These are phyloP conservation scores for Sporothrix humicola DNA, from an alignment of 2,329 filamentous ascomycete species.

Conservation along the genomic window DNA sequence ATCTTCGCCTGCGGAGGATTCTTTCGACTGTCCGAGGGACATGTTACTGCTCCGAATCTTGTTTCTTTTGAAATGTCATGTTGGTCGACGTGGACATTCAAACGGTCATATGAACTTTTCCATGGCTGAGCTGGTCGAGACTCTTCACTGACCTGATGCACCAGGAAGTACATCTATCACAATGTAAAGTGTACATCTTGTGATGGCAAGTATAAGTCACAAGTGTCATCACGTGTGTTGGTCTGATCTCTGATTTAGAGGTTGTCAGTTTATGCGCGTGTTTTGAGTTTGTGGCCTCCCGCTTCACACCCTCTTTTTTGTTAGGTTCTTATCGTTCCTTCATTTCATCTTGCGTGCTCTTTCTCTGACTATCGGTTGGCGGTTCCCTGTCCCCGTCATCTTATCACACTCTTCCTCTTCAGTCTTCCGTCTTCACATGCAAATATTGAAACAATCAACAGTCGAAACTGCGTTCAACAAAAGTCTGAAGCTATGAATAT, in stretches of 20 bases:
- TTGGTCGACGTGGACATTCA: too few species aligned
- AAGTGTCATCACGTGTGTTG: neutral
- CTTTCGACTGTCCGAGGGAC: too few species aligned
- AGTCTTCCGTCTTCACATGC: slow-evolving; percentile 8
- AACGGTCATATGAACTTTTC: too few species aligned
- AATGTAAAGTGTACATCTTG: neutral
- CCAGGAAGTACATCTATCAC: neutral
- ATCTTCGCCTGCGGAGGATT: too few species aligned
- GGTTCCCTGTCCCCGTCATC: neutral
- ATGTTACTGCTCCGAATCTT: too few species aligned
- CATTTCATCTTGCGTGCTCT: neutral
- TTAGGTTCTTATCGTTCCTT: neutral
- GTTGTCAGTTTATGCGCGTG: neutral
- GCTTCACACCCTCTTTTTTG: neutral
- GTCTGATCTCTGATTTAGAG: neutral
- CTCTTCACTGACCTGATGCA: too few species aligned
- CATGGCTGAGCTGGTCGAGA: too few species aligned
- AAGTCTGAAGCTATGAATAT: neutral
- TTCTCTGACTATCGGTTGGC: neutral
- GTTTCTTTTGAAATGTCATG: too few species aligned
- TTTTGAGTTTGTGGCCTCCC: neutral
- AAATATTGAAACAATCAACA: neutral
- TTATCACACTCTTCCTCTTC: neutral
- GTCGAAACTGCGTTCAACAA: neutral
- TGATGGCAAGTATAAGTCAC: neutral